These are phyloP conservation scores for Penicillium sp. DNA, from an alignment of 2,329 filamentous ascomycete genomes.

Conservation along the genomic window DNA sequence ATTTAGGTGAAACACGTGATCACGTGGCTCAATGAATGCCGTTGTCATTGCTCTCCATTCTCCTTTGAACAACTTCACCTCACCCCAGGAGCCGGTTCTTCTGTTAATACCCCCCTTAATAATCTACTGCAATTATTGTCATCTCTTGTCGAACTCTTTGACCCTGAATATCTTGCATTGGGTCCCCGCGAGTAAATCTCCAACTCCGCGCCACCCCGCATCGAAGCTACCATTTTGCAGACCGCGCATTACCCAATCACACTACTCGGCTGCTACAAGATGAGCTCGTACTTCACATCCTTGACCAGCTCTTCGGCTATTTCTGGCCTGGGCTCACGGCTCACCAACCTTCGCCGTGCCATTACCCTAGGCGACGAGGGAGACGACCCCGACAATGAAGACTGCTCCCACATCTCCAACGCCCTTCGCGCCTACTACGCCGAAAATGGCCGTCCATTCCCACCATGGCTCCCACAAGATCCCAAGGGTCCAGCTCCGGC, in stretches of 20 bases:
- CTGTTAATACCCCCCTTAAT: constrained; percentile 11
- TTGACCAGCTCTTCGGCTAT: constrained; percentile 48
- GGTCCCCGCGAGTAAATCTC: constrained; percentile 16
- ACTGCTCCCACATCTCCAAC: constrained; percentile 92
- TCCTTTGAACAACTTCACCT: neutral
- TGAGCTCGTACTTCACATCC: constrained; percentile 81
- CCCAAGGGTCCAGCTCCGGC: constrained; percentile 68
- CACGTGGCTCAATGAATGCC: constrained; percentile 15
- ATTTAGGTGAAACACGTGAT: constrained; percentile 11
- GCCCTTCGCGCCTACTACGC: constrained; percentile 90
- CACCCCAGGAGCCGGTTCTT: constrained; percentile 24
- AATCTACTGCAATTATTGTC: neutral
- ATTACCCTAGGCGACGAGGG: constrained; percentile 44
- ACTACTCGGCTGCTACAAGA: constrained; percentile 40
- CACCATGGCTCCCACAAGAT: constrained; percentile 84
- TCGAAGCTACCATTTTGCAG: constrained; percentile 15
- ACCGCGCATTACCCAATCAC: constrained; percentile 4
- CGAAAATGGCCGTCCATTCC: constrained; percentile 79
- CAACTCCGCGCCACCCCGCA: constrained; percentile 25
- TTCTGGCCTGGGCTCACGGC: constrained; percentile 55
- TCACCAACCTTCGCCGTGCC: constrained; percentile 56
- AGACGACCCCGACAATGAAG: constrained; percentile 57
- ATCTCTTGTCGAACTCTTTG: neutral
- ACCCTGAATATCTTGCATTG: constrained; percentile 1
- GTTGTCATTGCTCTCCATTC: constrained; percentile 8